Base-by-base conservation (phyloP, 257 asterid genomes). In the Rauvolfia tetraphylla region DNA sequence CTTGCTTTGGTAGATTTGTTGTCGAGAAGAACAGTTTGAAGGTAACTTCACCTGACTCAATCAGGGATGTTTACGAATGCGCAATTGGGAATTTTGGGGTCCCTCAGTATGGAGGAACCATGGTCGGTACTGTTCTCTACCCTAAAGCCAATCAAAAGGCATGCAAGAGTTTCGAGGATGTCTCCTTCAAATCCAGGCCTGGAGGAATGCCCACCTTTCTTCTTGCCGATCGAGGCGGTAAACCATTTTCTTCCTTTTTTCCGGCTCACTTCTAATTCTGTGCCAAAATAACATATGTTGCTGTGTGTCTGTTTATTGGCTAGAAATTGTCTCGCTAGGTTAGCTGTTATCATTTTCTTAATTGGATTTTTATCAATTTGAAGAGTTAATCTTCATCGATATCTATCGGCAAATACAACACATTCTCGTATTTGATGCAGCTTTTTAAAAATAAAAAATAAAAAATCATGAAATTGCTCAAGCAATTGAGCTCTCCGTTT, bases 41-140 rank as follows among this genome's bases (percentile, higher is more conserved):
- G 84, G 87, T 95, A 59, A 87, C 99, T 3, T 88, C 97, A 5
- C 99, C 99, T 2, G 89, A 82, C 13, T 83, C 93, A 2, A 74
- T 95, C 65, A 95, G 83, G 75, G 89, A 79, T 66, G 93, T 88
- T 51, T 85, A 92, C 59, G 98, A 92, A 78, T 89, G 96, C 74
- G 98, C 98, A 51, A 95, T 95, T 83, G 99, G 99, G 86, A 92
- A 95, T 86, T 95, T 95, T 79, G 98, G 99, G 79, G 92, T 95
- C 62, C 98, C 99, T 69, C 88, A 91, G 58, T 95, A 95, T 77
- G 99, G 99, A 65, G 99, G 99, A 54, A 89, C 97, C 7, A 56
- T 95, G 95, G 81, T 82, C 71, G 99, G 99, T 34, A 84, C 84
- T 13, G 96, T 92, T 27, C 53, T 77, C 78, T 91, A 95, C 83